Evolutionary conservation across 116 monocot species (phyloP).

Genomic region (Posidonia oceanica): DNA sequence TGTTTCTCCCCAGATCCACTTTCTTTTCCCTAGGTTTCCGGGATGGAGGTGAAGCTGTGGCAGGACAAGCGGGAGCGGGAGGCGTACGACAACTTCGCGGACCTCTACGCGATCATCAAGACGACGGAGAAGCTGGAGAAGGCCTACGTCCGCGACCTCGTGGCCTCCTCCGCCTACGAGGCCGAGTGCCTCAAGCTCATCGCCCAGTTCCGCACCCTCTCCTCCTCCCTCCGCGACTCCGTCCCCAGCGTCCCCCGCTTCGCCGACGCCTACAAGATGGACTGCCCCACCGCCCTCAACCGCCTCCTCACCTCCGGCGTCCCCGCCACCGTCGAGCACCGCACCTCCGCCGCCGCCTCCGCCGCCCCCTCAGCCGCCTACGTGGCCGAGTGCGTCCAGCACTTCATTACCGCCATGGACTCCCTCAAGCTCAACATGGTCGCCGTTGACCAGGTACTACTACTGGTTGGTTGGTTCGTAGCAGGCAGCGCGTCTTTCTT

Average conservation of each 20-base stretch:
- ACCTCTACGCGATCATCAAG: constrained; percentile 91
- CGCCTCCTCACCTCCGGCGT: constrained; percentile 78
- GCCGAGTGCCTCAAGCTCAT: constrained; percentile 91
- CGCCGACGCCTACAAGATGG: constrained; percentile 64
- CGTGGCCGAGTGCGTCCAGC: constrained; percentile 90
- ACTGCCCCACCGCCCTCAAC: constrained; percentile 80
- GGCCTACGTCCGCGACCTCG: constrained; percentile 89
- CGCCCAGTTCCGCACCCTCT: constrained; percentile 78
- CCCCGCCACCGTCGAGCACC: constrained; percentile 94
- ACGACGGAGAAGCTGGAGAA: constrained; percentile 95
- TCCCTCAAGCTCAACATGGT: constrained; percentile 89
- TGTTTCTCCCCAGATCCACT: too few species aligned
- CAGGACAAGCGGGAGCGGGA: constrained; percentile 85
- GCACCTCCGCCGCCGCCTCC: constrained; percentile 17
- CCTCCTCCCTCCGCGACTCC: constrained; percentile 53
- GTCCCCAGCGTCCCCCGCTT: constrained; percentile 70
- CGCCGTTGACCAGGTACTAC: constrained; percentile 75
- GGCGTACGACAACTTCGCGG: constrained; percentile 79
- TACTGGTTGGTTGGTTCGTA: too few species aligned
- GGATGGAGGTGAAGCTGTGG: constrained; percentile 72
- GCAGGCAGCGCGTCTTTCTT: too few species aligned
- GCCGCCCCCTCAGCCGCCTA: constrained; percentile 41
- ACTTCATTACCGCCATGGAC: constrained; percentile 96
- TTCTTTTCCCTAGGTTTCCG: too few species aligned
- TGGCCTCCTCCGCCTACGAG: constrained; percentile 79